Base-by-base conservation (phyloP, 1,284 basidiomycete genomes). In the Hemileia vastatrix region DNA sequence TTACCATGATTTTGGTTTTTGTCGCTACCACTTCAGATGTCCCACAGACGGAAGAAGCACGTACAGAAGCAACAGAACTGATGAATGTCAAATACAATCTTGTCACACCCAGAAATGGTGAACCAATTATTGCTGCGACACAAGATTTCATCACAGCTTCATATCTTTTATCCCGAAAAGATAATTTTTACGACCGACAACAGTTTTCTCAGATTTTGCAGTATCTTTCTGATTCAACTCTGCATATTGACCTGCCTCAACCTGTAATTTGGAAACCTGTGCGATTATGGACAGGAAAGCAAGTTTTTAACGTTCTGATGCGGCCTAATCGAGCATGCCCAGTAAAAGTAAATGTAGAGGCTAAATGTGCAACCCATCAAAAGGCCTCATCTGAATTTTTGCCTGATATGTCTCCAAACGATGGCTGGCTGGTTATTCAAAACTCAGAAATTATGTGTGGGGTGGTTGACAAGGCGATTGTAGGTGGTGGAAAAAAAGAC, bases 391-490 rank as follows among this genome's bases (percentile, higher is more conserved):
- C 80, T 8, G 79, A 80, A 32, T 63, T 52, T 40, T 83, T 84
- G 13, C 76, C 77, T 15, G 95, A 98, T 74, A 83, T 99, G 79
- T 88, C 89, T 8, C 93, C 94, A 0, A 98, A 98, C 74, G 95
- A 99, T 72, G 94, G 94, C 1, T 98, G 91, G 85, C 83, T 99
- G 32, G 95, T 98, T 63, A 86, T 99, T 60, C 85, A 93, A 66
- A 99, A 98, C 77, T 93, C 89, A 75, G 93, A 98, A 77, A 92
- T 99, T 73, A 97, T 98, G 90, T 97, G 94, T 72, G 95, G 95
- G 54, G 89, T 94, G 6, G 95, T 98, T 83, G 95, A 99, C 80
- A 99, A 99, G 79, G 90, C 90, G 19, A 97, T 92, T 0, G 89
- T 98, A 4, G 95, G 95, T 63, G 90, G 91, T 72, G 95, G 95